Conservation (phyloP, 257 asterid genomes). For the Phtheirospermum japonicum region DNA sequence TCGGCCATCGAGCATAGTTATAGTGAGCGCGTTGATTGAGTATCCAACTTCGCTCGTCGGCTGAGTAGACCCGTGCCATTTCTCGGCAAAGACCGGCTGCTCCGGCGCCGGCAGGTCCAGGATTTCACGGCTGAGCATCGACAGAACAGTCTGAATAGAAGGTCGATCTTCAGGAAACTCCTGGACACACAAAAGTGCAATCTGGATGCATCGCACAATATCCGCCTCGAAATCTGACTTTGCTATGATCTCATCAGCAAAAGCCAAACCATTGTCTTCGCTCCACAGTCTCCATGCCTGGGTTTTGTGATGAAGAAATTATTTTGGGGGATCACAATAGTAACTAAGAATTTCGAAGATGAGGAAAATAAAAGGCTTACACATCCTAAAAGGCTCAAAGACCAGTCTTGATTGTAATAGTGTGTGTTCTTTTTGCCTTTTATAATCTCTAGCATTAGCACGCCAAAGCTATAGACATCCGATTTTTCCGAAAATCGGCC, state of each 20-base stretch:
- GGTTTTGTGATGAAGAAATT: background rate
- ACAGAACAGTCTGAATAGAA: constrained; percentile 39
- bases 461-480: constrained; percentile 53
- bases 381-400: constrained; percentile 50
- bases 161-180: constrained; percentile 51
- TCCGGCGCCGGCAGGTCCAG: constrained; percentile 40
- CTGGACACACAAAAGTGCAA: too few relatives aligned
- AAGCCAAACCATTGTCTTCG: constrained; percentile 35
- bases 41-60: constrained; percentile 27
- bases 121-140: constrained; percentile 47
- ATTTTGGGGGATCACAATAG: too few relatives aligned
- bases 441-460: constrained; percentile 49
- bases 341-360: background rate
- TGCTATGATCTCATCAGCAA: constrained; percentile 41
- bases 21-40: constrained; percentile 38
- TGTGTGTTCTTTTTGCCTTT: constrained; percentile 58
- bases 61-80: constrained; percentile 35
- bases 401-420: constrained; percentile 44
- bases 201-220: constrained; percentile 49
- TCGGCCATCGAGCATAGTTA: constrained; percentile 40
- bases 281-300: constrained; percentile 72
- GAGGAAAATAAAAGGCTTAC: constrained; percentile 34
- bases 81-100: constrained; percentile 50
- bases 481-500: constrained; percentile 50
- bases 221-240: constrained; percentile 24